Evolutionary conservation across 2,329 filamentous ascomycete species (phyloP), one percentile per base, ranked within the genome.

Genomic region (Cyphellophora europaea): DNA sequence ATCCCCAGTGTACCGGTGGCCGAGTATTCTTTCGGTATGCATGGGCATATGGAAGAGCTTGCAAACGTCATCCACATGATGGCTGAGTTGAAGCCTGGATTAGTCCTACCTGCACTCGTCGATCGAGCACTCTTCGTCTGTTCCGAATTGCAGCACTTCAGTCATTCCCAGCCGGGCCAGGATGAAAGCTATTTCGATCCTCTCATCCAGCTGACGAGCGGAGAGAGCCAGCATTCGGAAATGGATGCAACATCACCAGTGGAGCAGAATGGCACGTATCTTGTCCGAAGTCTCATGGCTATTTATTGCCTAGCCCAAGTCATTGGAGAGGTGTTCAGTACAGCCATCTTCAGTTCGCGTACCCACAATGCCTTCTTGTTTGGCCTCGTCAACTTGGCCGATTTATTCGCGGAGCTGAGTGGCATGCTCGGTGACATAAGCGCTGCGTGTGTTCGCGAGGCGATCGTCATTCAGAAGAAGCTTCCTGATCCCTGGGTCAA

Each of bases 71-170:
- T 94, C 32, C 77, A 83, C 43, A 72, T 80, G 44, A 71, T 95
- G 43, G 75, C 88, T 5, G 89, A 96, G 49, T 73, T 77, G 16
- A 85, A 83, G 40, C 79, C 88, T 2, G 76, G 89, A 47, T 67
- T 93, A 13, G 79, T 87, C 2, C 66, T 98, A 5, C 88, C 89
- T 0, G 84, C 85, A 4, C 62, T 98, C 17, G 64, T 95, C 39
- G 75, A 75, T 43, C 79, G 88, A 31, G 74, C 82, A 11, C 79
- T 89, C 49, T 62, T 66, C 32, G 75, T 82, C 4, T 63, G 93
- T 35, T 71, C 83, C 45, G 67, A 69, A 13, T 64, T 96, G 10
- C 64, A 76, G 39, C 74, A 79, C 3, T 69, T 95, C 36, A 50
- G 68, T 56, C 54, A 73, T 57, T 54, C 66, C 32, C 57, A 59